Evolutionary conservation across 257 asterid genomes (phyloP).

Genomic region (Cinchona pubescens): DNA sequence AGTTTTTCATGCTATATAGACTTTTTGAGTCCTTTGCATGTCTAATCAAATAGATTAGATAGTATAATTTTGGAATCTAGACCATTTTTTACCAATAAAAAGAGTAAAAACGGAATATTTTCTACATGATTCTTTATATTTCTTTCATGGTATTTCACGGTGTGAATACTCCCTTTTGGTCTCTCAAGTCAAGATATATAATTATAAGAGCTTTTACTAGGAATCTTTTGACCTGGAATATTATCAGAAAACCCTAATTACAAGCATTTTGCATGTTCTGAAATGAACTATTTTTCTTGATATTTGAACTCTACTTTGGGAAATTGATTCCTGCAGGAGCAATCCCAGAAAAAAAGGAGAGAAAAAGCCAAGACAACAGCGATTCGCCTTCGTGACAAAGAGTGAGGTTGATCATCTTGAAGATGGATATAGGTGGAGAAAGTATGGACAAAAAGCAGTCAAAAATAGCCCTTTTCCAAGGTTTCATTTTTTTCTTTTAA

Average conservation of each 20-base stretch:
- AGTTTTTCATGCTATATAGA: constrained; percentile 23
- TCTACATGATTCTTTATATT: not conserved
- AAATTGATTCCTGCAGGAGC: constrained; percentile 24
- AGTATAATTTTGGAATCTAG: constrained; percentile 6
- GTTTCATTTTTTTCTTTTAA: constrained; percentile 26
- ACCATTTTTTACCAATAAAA: constrained; percentile 4
- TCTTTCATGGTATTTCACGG: not conserved
- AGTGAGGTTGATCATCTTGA: constrained; percentile 76
- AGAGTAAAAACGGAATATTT: not conserved
- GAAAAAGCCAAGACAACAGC: constrained; percentile 51
- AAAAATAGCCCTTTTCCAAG: constrained; percentile 86
- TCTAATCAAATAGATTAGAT: constrained; percentile 7
- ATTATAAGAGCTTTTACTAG: not conserved
- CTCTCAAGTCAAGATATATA: not conserved
- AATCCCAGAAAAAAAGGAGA: constrained; percentile 48
- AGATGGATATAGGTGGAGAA: constrained; percentile 91
- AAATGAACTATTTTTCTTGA: not conserved
- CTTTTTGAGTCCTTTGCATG: constrained; percentile 20
- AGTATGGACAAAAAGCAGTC: constrained; percentile 84
- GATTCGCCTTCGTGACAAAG: constrained; percentile 79
- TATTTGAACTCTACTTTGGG: not conserved
- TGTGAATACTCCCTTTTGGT: not conserved
- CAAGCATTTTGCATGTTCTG: not conserved
- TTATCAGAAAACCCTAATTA: constrained; percentile 18
- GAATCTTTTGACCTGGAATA: too few relatives aligned